Base-by-base conservation (phyloP, 306 rosid species). In the Lagenaria siceraria region DNA sequence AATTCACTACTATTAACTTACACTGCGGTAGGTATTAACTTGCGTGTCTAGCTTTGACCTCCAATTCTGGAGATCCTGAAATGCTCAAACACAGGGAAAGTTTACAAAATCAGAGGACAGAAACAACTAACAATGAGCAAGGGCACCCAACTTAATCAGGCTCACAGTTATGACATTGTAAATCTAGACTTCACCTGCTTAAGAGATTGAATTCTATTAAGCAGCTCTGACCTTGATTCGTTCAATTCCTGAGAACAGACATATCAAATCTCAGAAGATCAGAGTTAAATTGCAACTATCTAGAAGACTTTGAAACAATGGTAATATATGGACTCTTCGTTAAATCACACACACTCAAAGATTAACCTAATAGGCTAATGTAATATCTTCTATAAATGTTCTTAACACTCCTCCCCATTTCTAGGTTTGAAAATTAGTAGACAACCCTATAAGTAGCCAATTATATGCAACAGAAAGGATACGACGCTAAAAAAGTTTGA, bases 1-100 rank as follows among this genome's bases (percentile, higher is more conserved):
- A 75, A 14, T 56, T 46, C 54, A 15, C 19, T 0, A 77, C 65
- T 12, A 29, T 40, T 62, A 78, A 88, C 99, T 90, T 84, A 92
- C 99, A 76, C 93, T 89, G 5, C 92, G 90, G 81, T 90, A 92
- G 71, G 88, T 89, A 83, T 87, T 87, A 51, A 96, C 98, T 85
- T 96, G 99, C 4, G 90, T 85, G 78, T 96, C 97, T 10, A 96
- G 81, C 78, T 90, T 96, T 36, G 90, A 92, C 82, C 98, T 89
- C 99, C 99, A 96, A 73, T 80, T 80, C 82, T 92, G 99, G 81
- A 96, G 88, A 90, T 96, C 99, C 99, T 96, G 77, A 74, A 70
- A 17, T 18, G 54, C 80, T 33, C 48, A 46, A 76, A 65, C 6
- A 63, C 42, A 63, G 33, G 29, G 29, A 49, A 46, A 75, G 70